Base-by-base conservation (phyloP, 2,329 filamentous ascomycete genomes). In the Capronia americana region DNA sequence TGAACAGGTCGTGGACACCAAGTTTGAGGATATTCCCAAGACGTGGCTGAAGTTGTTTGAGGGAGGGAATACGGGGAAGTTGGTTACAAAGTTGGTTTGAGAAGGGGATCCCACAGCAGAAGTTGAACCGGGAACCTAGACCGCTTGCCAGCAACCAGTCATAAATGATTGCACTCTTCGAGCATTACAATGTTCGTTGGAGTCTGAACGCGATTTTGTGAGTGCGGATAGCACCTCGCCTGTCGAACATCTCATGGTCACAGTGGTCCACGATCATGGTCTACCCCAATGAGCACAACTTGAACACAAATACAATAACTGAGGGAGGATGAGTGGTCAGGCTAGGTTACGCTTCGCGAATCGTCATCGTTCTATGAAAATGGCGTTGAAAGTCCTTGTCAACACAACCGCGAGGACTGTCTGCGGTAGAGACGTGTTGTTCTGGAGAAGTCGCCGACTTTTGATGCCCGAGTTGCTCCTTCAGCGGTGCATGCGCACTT, bases 51-150 rank as follows among this genome's bases (percentile, higher is more conserved):
- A 67, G 68, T 78, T 93, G 64, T 93, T 88, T 75, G 82, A 86
- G 53, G 91, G 91, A 50, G 80, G 82, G n/a, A 93, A 93, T 76
- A 91, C 85, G 11, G 90, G 90, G 78, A 84, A 89, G 51, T 58
- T 72, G 59, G 63, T 72, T n/a, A 71, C 71, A n/a, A 71, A 70
- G 67, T 17, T 67, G 51, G 53, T 67, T 26, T 62, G 26, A 62
- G 24, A 11, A 11, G 26, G 11, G n/a, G 12, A 5, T 1, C 10
- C 34, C 17, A n/a, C 38, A 41, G 17, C 2, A 0, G 38, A 17
- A 17, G 4, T 41, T 44, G 14, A n/a, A 44, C 5, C 17, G 17
- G 5, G 38, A n/a, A 17, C 3, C 38, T n/a, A 6, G 38, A 7
- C 38, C 14, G 38, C 38, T n/a, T 44, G 5, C 7, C 17, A 17